Percentiles rank a stretch among this genome's conserved stretches.
Conservation (phyloP, 805 yeast species). For the Ogataea nakhonphanomensis region DNA sequence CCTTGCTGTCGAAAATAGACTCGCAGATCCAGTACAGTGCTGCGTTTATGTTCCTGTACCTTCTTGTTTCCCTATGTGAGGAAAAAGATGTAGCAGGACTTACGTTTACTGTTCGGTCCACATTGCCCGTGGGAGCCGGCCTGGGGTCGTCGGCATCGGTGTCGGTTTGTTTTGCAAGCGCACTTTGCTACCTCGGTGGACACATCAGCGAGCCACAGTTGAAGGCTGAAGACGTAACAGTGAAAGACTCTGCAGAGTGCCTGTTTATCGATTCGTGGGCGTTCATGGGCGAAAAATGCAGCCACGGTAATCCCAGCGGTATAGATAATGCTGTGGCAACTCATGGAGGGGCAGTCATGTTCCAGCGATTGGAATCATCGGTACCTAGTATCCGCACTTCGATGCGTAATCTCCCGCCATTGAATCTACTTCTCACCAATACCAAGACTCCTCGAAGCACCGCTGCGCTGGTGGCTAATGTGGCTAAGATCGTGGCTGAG, state of each 20-base stretch:
- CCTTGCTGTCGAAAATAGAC: constrained; percentile 41
- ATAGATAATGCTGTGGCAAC: constrained; percentile 96
- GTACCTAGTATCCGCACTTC: constrained; percentile 61
- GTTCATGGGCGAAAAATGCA: constrained; percentile 88
- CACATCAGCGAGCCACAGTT: constrained; percentile 42
- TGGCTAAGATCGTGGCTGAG: constrained; percentile 49
- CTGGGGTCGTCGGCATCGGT: constrained; percentile 92
- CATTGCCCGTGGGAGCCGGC: constrained; percentile 95
- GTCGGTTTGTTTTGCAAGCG: constrained; percentile 78
- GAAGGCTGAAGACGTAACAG: constrained; percentile 34
- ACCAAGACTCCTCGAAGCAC: constrained; percentile 87
- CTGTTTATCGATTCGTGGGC: constrained; percentile 82
- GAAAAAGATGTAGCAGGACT: constrained; percentile 44
- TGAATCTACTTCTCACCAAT: constrained; percentile 74
- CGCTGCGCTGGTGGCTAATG: constrained; percentile 76
- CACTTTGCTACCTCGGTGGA: constrained; percentile 60
- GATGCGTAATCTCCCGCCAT: constrained; percentile 69
- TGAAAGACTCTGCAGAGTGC: constrained; percentile 39
- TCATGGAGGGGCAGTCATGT: constrained; percentile 92
- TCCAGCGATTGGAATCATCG: constrained; percentile 59
- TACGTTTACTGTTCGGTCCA: constrained; percentile 68
- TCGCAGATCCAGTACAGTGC: constrained; percentile 69
- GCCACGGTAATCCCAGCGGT: constrained; percentile 96
- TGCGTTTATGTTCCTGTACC: constrained; percentile 78
- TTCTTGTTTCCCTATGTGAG: constrained; percentile 58